Percentiles rank a stretch among this genome's conserved stretches.
phyloP scores from a whole-genome alignment of 202 grass and related monocot genomes.

The Schoenoplectus triqueter region DNA sequence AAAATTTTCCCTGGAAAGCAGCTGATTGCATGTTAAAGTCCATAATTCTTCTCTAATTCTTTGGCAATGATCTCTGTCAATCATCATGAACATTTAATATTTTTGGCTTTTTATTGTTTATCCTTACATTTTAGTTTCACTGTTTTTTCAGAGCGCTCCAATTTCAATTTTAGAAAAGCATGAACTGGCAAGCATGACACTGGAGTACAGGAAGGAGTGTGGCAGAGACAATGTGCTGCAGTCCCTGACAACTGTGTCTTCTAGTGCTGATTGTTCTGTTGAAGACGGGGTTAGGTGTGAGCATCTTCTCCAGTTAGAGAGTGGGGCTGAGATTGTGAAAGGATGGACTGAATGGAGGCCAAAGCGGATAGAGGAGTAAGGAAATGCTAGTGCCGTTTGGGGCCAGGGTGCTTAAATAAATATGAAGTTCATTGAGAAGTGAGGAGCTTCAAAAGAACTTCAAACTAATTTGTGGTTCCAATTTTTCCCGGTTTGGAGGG shows the following conservation, averaged over 20 bases:
- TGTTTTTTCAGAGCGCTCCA: slow-evolving; percentile 73
- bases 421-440: background rate
- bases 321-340: slow-evolving; percentile 76
- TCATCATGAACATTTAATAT: background rate
- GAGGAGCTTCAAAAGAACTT: background rate
- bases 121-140: slow-evolving; percentile 13
- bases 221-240: slow-evolving; percentile 82
- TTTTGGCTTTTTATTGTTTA: background rate
- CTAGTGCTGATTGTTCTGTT: slow-evolving; percentile 33
- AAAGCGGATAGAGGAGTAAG: slow-evolving; percentile 47
- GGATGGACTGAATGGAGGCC: slow-evolving; percentile 80
- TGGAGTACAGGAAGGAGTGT: slow-evolving; percentile 98
- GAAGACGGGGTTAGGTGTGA: slow-evolving; percentile 59
- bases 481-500: background rate
- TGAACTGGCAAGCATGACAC: slow-evolving; percentile 87
- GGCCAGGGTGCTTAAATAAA: slow-evolving; percentile 49
- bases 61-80: background rate
- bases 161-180: slow-evolving; percentile 96
- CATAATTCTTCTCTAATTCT: slow-evolving; percentile 20
- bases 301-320: slow-evolving; percentile 89
- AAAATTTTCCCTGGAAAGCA: no score
- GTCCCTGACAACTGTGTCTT: slow-evolving; percentile 65
- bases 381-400: slow-evolving; percentile 50
- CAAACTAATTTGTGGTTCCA: background rate
- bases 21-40: background rate